These are phyloP conservation scores for Ustilago bromivora DNA, from an alignment of 1,284 basidiomycete species.

Conservation along the genomic window DNA sequence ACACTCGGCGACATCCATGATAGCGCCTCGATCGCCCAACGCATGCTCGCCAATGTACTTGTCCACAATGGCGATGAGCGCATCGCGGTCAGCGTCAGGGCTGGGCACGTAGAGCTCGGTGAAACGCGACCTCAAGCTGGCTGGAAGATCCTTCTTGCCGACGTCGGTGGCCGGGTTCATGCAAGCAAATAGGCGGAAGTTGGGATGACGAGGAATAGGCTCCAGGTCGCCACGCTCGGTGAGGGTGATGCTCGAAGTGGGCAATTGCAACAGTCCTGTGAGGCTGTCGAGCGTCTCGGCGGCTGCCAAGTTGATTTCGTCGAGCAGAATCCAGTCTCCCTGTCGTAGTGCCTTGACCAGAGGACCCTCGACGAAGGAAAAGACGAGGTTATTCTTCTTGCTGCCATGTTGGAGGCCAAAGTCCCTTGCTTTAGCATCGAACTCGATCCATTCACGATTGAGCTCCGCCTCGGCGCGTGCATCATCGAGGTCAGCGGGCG, in stretches of 20 bases:
- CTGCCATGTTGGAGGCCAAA: slow-evolving; percentile 75
- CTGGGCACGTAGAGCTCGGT: slow-evolving; percentile 95
- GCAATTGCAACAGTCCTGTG: slow-evolving; percentile 84
- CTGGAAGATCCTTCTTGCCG: slow-evolving; percentile 95
- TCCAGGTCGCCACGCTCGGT: slow-evolving; percentile 94
- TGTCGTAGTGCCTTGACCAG: slow-evolving; percentile 88
- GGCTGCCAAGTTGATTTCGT: slow-evolving; percentile 95
- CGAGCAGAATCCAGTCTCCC: slow-evolving; percentile 95
- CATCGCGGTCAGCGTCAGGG: slow-evolving; percentile 91
- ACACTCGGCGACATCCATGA: slow-evolving; percentile 92
- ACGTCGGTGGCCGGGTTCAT: slow-evolving; percentile 99
- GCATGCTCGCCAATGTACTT: slow-evolving; percentile 90
- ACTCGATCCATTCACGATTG: slow-evolving; percentile 70
- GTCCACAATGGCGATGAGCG: slow-evolving; percentile 85
- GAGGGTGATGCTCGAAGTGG: slow-evolving; percentile 87
- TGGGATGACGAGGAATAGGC: slow-evolving; percentile 88
- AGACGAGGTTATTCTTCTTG: slow-evolving; percentile 71
- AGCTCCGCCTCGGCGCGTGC: slow-evolving; percentile 46
- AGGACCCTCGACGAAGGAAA: slow-evolving; percentile 95
- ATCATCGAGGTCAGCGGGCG: slow-evolving; percentile 43
- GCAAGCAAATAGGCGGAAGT: slow-evolving; percentile 96
- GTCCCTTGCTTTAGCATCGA: slow-evolving; percentile 79
- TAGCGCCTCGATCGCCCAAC: slow-evolving; percentile 85
- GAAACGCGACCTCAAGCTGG: slow-evolving; percentile 89
- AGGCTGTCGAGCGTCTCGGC: slow-evolving; percentile 95